Evolutionary conservation across 192 early-diverging fungal species (phyloP), one percentile per base, ranked within the genome.

Genomic region (Dissophora globulifera): DNA sequence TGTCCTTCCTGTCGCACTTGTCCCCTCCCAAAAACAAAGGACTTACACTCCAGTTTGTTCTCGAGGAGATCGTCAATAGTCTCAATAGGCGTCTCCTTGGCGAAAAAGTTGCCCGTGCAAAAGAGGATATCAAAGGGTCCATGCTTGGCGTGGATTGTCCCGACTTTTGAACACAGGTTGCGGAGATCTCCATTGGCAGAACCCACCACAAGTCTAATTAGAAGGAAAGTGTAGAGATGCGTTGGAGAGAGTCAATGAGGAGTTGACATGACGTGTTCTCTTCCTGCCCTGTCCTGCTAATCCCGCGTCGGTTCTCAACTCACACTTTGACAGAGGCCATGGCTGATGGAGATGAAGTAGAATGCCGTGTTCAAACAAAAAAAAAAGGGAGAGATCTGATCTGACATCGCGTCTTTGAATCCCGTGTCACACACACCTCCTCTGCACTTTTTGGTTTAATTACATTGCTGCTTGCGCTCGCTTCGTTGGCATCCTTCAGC

Each of bases 81-180:
- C 31, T 84, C 85, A 17, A 81, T 72, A 17, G 80, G 59, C 1
- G 76, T 82, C 19, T 85, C 74, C 6, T 71, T 63, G 15, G 78
- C 81, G 79, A 95, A 95, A 33, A 97, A 89, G 79, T 95, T 92
- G 17, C 95, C 95, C 0, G 86, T 83, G 35, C 92, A 88, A 7
- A 97, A 82, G 23, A 94, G 72, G 25, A 94, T 63, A 30, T 94
- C 92, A 67, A 97, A 97, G 8, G 95, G 95, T 0, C 94, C 94
- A 61, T 93, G 85, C 70, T 95, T 96, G 8, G 74, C 56, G 65
- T 95, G 85, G 58, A 95, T 88, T 9, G 87, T 83, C n/a, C 81
- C 84, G 61, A 93, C 82, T 68, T 94, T 95, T 17, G 81, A 54
- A 45, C 95, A 92, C 25, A 90, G 85, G 22, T 85, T 84, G 20